phyloP scores from a whole-genome alignment of 345 rosid species.

The Raphanus raphanistrum region DNA sequence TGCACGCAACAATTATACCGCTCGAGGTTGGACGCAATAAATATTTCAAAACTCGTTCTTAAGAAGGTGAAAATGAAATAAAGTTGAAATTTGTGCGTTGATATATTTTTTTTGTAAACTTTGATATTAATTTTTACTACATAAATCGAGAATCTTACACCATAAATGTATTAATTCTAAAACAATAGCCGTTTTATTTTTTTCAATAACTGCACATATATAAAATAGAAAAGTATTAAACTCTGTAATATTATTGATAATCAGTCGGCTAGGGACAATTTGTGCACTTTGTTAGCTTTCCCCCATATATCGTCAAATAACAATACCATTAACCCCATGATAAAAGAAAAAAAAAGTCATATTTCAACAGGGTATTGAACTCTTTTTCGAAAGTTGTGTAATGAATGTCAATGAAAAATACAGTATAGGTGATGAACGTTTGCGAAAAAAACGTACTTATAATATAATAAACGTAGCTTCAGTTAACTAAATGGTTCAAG shows the following conservation, averaged over 20 bases:
- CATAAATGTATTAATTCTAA: not conserved
- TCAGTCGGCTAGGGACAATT: not conserved
- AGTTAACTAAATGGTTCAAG: not conserved
- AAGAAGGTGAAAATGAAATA: not conserved
- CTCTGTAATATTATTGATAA: not conserved
- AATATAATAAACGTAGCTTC: not conserved
- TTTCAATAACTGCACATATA: not conserved
- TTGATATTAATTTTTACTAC: not conserved
- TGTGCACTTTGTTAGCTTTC: not conserved
- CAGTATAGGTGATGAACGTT: not conserved
- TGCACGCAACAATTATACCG: conserved; percentile 48
- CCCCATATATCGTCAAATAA: not conserved
- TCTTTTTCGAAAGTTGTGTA: not conserved
- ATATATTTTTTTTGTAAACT: not conserved
- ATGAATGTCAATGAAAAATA: not conserved
- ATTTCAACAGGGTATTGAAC: not conserved
- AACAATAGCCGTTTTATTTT: not conserved
- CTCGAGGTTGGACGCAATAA: conserved; percentile 40
- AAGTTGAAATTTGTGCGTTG: not conserved
- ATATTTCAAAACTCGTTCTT: not conserved
- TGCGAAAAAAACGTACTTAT: not conserved
- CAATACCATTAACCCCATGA: not conserved
- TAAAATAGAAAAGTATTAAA: not conserved
- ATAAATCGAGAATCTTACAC: not conserved
- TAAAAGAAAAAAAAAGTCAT: not conserved